phyloP scores from a whole-genome alignment of 2,329 filamentous ascomycete species.

The Pseudovirgaria hyperparasitica region DNA sequence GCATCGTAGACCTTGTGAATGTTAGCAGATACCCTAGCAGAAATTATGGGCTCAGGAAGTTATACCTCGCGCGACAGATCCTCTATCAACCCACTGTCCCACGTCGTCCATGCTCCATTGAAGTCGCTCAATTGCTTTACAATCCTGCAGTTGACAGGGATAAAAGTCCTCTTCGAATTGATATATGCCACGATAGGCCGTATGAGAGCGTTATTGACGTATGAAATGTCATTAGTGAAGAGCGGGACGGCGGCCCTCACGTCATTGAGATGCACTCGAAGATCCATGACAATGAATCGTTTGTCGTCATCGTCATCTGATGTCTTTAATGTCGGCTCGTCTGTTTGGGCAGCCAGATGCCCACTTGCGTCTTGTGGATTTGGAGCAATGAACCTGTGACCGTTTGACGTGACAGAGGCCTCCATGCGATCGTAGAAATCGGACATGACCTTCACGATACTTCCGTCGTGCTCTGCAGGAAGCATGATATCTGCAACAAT shows the following conservation, averaged over 20 bases:
- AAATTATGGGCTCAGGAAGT: conserved; percentile 4
- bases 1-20: conserved; percentile 61
- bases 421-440: conserved; percentile 96
- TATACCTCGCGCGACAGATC: conserved; percentile 72
- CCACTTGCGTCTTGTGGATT: conserved; percentile 19
- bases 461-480: conserved; percentile 74
- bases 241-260: conserved; percentile 86
- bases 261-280: conserved; percentile 90
- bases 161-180: conserved; percentile 88
- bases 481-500: conserved; percentile 95
- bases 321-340: conserved; percentile 4
- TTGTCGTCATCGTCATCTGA: conserved; percentile 41
- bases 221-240: conserved; percentile 83
- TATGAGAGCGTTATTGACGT: conserved; percentile 90
- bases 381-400: conserved; percentile 37
- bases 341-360: conserved; percentile 10
- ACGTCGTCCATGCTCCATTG: conserved; percentile 89
- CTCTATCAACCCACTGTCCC: conserved; percentile 86
- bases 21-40: conserved; percentile 3
- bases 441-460: conserved; percentile 87
- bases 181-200: conserved; percentile 97
- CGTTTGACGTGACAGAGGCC: conserved; percentile 73
- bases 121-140: conserved; percentile 85
- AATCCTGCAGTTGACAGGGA: conserved; percentile 86
- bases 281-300: conserved; percentile 81